Conservation (phyloP, 768 basidiomycete species). For the Trametes villosa region DNA sequence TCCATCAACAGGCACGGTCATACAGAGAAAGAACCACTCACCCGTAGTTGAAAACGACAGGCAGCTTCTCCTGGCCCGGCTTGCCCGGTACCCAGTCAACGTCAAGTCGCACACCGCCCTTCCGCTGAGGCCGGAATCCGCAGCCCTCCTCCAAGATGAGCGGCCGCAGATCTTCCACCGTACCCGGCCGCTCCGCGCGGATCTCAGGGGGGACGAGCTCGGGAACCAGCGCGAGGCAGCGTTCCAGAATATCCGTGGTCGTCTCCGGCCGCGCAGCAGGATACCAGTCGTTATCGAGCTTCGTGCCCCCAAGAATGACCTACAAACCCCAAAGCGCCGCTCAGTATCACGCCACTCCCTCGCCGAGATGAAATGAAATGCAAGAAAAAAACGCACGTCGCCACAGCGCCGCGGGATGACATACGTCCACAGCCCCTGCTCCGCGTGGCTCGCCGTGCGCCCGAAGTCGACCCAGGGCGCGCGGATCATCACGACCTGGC, state of each 20-base stretch:
- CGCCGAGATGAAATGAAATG: background rate
- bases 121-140: conserved; percentile 69
- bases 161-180: conserved; percentile 43
- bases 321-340: conserved; percentile 28
- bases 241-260: conserved; percentile 59
- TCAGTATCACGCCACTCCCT: too few species aligned
- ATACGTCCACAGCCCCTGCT: conserved; percentile 56
- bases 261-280: conserved; percentile 67
- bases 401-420: conserved; percentile 66
- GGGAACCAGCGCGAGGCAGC: conserved; percentile 40
- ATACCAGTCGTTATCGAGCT: conserved; percentile 67
- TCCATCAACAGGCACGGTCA: background rate
- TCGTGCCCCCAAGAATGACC: conserved; percentile 67
- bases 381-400: conserved; percentile 39
- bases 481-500: conserved; percentile 48
- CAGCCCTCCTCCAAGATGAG: conserved; percentile 49
- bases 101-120: conserved; percentile 69
- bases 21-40: conserved; percentile 33
- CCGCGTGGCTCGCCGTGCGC: conserved; percentile 45
- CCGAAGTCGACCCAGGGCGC: conserved; percentile 61
- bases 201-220: conserved; percentile 37
- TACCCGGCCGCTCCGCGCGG: conserved; percentile 33
- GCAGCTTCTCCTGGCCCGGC: conserved; percentile 40
- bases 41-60: conserved; percentile 70
- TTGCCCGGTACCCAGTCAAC: conserved; percentile 43